phyloP scores from a whole-genome alignment of 2,329 filamentous ascomycete genomes.

The Fusarium heterosporum region DNA sequence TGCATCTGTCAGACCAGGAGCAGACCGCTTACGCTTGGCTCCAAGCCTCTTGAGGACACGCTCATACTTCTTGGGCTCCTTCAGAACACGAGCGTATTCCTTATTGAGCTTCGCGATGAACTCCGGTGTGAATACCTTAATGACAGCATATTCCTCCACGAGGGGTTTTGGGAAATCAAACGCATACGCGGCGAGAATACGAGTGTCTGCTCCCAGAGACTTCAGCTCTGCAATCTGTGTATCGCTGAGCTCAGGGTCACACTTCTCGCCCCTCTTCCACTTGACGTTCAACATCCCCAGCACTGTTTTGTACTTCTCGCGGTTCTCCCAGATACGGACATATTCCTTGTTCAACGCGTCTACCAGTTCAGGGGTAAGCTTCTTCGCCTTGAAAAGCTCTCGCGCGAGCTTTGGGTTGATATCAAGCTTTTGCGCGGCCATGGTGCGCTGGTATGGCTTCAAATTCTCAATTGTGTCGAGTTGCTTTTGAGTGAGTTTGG shows the following conservation, averaged over 20 bases:
- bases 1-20: background rate
- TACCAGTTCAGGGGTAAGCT: background rate
- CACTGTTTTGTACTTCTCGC: background rate
- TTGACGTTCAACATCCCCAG: background rate
- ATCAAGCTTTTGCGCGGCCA: background rate
- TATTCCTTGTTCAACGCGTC: constrained; percentile 14
- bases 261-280: background rate
- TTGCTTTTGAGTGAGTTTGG: background rate
- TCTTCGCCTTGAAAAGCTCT: background rate
- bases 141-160: background rate
- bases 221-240: too few relatives aligned
- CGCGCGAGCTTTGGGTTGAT: background rate
- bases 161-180: background rate
- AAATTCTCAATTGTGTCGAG: background rate
- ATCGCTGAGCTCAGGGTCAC: too few relatives aligned
- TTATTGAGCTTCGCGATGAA: background rate
- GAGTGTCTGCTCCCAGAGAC: too few relatives aligned
- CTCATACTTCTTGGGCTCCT: background rate
- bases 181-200: too few relatives aligned
- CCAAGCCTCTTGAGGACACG: background rate
- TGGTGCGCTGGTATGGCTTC: background rate
- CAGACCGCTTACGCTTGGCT: background rate
- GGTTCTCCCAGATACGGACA: background rate
- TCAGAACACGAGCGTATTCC: background rate
- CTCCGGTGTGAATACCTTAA: background rate